Base-by-base conservation (phyloP, 441 rosid species). In the Corymbia citriodora region DNA sequence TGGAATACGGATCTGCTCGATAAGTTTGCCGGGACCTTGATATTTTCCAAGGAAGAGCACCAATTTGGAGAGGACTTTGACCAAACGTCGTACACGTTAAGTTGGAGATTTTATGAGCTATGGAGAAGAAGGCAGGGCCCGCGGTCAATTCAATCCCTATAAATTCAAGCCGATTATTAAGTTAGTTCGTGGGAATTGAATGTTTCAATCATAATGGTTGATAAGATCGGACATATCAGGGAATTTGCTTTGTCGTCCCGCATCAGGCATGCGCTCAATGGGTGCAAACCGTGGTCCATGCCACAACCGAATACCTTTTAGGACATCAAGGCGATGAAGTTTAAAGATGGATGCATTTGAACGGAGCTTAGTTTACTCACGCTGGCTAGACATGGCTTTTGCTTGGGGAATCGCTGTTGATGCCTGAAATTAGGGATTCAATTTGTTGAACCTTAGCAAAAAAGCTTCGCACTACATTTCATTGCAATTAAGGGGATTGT, bases 241-340 rank as follows among this genome's bases (percentile, higher is more conserved):
- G 33, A 70, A 70, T 16, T 70, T 70, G 45, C 79, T 70, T 9
- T 33, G 6, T 17, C 10, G 2, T 70, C 45, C 23, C 10, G 21
- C 11, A 33, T 17, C 12, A 0, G 4, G 11, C 74, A 31, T 68
- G 74, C 9, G 0, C 40, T 16, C 40, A 2, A 68, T 68, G 79
- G 79, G 5, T 2, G 21, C 5, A 23, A 2, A 16, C 45, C 10
- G 3, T 31, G 21, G n/a, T 31, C 45, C 19, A 3, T 0, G 7
- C 45, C 45, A n/a, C n/a, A 6, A 63, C 70, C 0, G 17, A 6
- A 63, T 29, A 63, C 70, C 70, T 3, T 29, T 29, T 29, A 63
- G 33, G 70, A 63, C 70, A 63, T 63, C 9, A 29, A 63, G 68
- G 68, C 3, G 68, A 61, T 61, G 13, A 29, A 29, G 70, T 13